Evolutionary conservation across 306 rosid species (phyloP).

Genomic region (Vigna hirtella): DNA sequence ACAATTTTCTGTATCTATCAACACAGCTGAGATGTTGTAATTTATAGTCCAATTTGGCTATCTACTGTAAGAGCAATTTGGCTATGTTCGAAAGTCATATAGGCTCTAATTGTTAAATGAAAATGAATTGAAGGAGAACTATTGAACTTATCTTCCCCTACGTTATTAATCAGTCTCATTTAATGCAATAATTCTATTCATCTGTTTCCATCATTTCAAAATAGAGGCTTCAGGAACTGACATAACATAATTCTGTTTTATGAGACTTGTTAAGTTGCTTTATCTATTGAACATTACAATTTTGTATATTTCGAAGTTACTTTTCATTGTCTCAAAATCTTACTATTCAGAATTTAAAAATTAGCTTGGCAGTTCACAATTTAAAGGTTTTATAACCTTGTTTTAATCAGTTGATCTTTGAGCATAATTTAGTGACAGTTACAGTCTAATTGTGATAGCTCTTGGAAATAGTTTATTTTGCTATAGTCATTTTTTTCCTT

Average conservation of each 20-base stretch:
- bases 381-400: background rate
- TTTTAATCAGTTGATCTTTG: conserved; percentile 10
- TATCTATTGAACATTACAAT: too few species aligned
- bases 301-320: too few species aligned
- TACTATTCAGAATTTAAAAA: background rate
- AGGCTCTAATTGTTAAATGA: background rate
- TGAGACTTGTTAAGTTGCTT: background rate
- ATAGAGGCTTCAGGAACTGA: background rate
- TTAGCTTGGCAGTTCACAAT: too few species aligned
- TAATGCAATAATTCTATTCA: background rate
- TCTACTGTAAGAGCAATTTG: background rate
- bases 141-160: background rate
- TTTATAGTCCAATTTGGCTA: background rate
- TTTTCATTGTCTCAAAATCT: background rate
- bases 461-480: conserved; percentile 18
- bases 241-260: background rate
- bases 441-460: conserved; percentile 30
- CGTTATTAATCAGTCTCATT: background rate
- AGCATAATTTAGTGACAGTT: conserved; percentile 11
- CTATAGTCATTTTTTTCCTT: background rate
- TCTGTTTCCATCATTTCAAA: background rate
- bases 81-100: background rate
- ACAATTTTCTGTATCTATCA: background rate
- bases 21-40: background rate
- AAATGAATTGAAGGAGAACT: background rate